Evolutionary conservation across 2,329 filamentous ascomycete species (phyloP), one percentile per base, ranked within the genome.

Genomic region (Phaeosphaeriaceae sp.): DNA sequence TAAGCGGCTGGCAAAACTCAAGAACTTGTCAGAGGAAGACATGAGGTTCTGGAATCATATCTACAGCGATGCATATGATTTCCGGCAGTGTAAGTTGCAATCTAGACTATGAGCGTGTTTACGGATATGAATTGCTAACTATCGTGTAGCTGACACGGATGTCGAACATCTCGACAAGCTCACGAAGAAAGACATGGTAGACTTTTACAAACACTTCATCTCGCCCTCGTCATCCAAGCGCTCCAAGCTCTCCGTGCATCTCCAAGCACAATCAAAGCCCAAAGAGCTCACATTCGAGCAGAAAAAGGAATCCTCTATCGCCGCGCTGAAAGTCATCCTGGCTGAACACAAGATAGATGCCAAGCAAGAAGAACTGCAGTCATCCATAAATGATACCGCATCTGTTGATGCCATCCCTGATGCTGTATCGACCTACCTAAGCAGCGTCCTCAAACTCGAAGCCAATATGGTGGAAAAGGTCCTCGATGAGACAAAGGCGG

Each of bases 11-110:
- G 92, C 97, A 76, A 96, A 95, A 74, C 74, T 96, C 62, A 96
- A 96, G 81, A 97, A 97, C 60, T 78, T 99, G 38, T 84, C 87
- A 51, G 88, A 93, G 58, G 94, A 99, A 76, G 91, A 87, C 4
- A 83, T 81, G 46, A 83, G 90, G 36, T 87, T 95, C 69, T 96
- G 91, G 92, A 81, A 81, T 42, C 90, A 97, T 66, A 90, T 99
- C 60, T 83, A 85, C 42, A 88, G 83, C 43, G 92, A 97, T 69
- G 90, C 88, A 60, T 95, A 92, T 71, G 92, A 97, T 73, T 99
- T 97, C 73, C 82, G 91, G 65, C 85, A 89, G 69, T 85, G 93
- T 92, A 80, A 73, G 84, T 78, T 29, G 28, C n/a, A 12, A 6
- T 21, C 23, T n/a, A 15, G 12, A 33, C 9, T 11, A 21, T 33